phyloP scores from a whole-genome alignment of 2,329 filamentous ascomycete species.

The Aspergillus novoparasiticus region DNA sequence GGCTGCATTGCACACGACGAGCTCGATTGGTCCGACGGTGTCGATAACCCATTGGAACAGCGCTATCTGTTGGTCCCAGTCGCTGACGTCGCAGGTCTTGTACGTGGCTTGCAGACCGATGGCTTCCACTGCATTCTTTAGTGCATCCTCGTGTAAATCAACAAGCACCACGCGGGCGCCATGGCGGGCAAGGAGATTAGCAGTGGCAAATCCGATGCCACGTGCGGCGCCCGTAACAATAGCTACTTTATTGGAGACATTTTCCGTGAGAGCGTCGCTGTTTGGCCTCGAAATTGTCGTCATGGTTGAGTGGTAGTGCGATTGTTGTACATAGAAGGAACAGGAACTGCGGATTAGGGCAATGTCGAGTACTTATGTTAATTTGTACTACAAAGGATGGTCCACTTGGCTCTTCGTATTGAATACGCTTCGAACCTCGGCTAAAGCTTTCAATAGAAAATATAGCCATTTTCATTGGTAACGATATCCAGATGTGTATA shows the following conservation, averaged over 20 bases:
- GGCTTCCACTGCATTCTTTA: conserved; percentile 15
- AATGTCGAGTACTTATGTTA: background rate
- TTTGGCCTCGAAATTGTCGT: background rate
- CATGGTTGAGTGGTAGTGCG: background rate
- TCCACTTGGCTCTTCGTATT: background rate
- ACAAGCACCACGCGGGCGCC: conserved; percentile 24
- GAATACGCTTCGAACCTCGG: background rate
- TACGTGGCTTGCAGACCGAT: conserved; percentile 16
- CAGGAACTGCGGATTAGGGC: background rate
- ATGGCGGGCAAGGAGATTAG: conserved; percentile 19
- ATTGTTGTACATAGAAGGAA: background rate
- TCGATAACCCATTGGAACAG: conserved; percentile 17
- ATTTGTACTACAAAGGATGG: background rate
- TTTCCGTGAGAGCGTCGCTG: background rate
- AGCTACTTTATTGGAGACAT: conserved; percentile 11
- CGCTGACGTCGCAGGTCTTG: conserved; percentile 22
- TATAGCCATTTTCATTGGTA: background rate
- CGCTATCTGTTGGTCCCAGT: conserved; percentile 20
- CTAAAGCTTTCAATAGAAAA: background rate
- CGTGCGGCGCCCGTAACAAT: conserved; percentile 25
- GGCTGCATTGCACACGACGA: conserved; percentile 22
- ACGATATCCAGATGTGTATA: too few species aligned
- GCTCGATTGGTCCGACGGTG: conserved; percentile 14
- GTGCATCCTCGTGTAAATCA: conserved; percentile 18
- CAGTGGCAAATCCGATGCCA: conserved; percentile 24